Conservation (phyloP, 2,329 filamentous ascomycete species). For the Hypomyces rosellus region DNA sequence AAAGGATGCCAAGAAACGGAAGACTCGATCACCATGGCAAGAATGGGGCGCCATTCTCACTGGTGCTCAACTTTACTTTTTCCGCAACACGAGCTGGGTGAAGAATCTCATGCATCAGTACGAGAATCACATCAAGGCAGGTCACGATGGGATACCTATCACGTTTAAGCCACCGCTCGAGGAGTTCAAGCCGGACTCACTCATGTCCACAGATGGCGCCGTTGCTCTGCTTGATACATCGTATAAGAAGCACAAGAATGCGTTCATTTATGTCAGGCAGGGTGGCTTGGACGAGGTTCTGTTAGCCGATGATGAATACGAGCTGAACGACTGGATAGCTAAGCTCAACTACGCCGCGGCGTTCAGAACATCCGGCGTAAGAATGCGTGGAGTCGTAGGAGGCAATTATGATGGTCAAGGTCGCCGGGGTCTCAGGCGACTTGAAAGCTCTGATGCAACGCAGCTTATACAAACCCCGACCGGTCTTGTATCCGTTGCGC, state of each 20-base stretch:
- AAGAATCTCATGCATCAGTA: slow-evolving; percentile 87
- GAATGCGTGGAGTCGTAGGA: slow-evolving; percentile 81
- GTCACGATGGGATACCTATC: slow-evolving; percentile 67
- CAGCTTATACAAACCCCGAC: slow-evolving; percentile 62
- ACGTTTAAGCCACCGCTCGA: slow-evolving; percentile 86
- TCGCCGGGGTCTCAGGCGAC: slow-evolving; percentile 62
- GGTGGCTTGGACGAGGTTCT: slow-evolving; percentile 85
- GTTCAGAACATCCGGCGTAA: slow-evolving; percentile 84
- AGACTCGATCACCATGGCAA: slow-evolving; percentile 92
- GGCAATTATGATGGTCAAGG: slow-evolving; percentile 79
- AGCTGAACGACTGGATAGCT: slow-evolving; percentile 94
- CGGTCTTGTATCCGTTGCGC: slow-evolving; percentile 67
- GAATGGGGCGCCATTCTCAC: slow-evolving; percentile 98
- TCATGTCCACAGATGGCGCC: slow-evolving; percentile 89
- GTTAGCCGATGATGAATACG: slow-evolving; percentile 79
- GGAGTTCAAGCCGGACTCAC: slow-evolving; percentile 86
- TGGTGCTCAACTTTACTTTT: slow-evolving; percentile 95
- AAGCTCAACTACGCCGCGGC: slow-evolving; percentile 95
- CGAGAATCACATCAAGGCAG: slow-evolving; percentile 72
- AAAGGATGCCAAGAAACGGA: slow-evolving; percentile 90
- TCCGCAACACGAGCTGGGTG: slow-evolving; percentile 87
- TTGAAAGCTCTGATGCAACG: slow-evolving; percentile 56
- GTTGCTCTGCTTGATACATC: slow-evolving; percentile 79
- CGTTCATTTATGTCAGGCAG: slow-evolving; percentile 84
- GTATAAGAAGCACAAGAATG: slow-evolving; percentile 94